Percentiles rank a stretch among this genome's conserved stretches.
phyloP scores from a whole-genome alignment of 2,329 filamentous ascomycete genomes.

The Daldinia sp. region DNA sequence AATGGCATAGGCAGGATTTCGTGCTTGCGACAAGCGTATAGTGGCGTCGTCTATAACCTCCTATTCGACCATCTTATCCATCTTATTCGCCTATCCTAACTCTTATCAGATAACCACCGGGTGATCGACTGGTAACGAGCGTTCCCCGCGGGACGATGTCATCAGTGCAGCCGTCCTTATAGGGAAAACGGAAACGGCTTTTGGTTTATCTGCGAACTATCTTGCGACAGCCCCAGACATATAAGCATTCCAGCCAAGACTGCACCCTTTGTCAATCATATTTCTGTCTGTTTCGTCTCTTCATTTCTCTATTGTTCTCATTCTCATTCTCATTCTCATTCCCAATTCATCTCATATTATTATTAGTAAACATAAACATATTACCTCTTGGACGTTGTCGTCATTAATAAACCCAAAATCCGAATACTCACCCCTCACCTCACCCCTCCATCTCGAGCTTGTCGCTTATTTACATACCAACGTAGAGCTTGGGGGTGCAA shows the following conservation, averaged over 20 bases:
- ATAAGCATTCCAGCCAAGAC: conserved; percentile 40
- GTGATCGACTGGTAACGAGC: conserved; percentile 47
- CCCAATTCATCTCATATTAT: conserved; percentile 20
- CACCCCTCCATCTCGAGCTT: background rate
- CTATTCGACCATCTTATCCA: conserved; percentile 44
- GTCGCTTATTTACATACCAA: conserved; percentile 15
- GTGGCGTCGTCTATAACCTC: conserved; percentile 42
- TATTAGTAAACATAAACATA: conserved; percentile 8
- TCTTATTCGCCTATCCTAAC: conserved; percentile 47
- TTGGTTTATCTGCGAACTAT: conserved; percentile 45
- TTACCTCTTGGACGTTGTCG: conserved; percentile 20
- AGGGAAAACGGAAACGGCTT: conserved; percentile 41
- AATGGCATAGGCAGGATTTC: conserved; percentile 40
- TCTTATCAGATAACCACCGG: conserved; percentile 50
- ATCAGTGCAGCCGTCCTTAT: conserved; percentile 41
- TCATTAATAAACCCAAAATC: conserved; percentile 23
- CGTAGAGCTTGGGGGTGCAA: conserved; percentile 14
- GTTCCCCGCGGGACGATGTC: conserved; percentile 43
- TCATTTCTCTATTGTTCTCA: conserved; percentile 1
- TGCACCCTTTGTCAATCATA: conserved; percentile 34
- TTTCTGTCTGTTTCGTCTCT: conserved; percentile 30
- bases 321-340: conserved; percentile 16
- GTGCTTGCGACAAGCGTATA: conserved; percentile 40
- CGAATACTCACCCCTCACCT: background rate
- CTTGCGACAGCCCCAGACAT: conserved; percentile 32